Conservation (phyloP, 148 eudicot genomes). For the Simmondsia chinensis region DNA sequence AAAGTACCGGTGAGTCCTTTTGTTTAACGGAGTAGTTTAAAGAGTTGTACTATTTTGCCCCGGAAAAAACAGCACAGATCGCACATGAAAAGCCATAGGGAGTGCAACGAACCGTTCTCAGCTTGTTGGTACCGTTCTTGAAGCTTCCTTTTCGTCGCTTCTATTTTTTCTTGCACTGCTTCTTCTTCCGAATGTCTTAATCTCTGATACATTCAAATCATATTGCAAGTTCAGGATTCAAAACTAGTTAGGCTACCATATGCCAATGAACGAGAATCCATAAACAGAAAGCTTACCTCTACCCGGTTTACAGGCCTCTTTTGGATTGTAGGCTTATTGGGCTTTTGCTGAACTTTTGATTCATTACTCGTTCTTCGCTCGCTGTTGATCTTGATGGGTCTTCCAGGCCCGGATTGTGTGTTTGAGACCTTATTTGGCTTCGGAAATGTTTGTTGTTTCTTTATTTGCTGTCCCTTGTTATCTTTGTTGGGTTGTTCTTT, state of each 20-base stretch:
- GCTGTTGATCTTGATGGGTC: constrained; percentile 36
- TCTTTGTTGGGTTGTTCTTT: constrained; percentile 29
- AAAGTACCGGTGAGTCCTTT: too few species aligned
- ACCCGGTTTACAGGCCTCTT: constrained; percentile 47
- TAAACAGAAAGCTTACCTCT: constrained; percentile 26
- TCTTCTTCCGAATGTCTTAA: constrained; percentile 25
- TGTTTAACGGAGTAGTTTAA: too few species aligned
- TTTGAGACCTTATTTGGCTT: constrained; percentile 41
- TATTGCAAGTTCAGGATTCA: too few species aligned
- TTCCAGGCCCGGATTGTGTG: constrained; percentile 42
- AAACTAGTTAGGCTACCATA: too few species aligned
- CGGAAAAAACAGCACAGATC: too few species aligned
- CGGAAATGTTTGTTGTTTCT: constrained; percentile 27
- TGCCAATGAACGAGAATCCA: too few species aligned
- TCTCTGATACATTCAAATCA: constrained; percentile 33
- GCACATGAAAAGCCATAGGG: not conserved
- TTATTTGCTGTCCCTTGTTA: constrained; percentile 28
- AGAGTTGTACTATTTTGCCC: too few species aligned
- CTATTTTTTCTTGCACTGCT: constrained; percentile 41
- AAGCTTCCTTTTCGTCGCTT: constrained; percentile 83
- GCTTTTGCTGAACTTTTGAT: constrained; percentile 31
- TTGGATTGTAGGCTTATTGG: constrained; percentile 24
- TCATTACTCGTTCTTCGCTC: constrained; percentile 26
- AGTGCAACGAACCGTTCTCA: constrained; percentile 48
- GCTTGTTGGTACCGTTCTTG: constrained; percentile 88